Evolutionary conservation across 2,329 filamentous ascomycete species (phyloP).

Genomic region (Apiospora rasikravindrae): DNA sequence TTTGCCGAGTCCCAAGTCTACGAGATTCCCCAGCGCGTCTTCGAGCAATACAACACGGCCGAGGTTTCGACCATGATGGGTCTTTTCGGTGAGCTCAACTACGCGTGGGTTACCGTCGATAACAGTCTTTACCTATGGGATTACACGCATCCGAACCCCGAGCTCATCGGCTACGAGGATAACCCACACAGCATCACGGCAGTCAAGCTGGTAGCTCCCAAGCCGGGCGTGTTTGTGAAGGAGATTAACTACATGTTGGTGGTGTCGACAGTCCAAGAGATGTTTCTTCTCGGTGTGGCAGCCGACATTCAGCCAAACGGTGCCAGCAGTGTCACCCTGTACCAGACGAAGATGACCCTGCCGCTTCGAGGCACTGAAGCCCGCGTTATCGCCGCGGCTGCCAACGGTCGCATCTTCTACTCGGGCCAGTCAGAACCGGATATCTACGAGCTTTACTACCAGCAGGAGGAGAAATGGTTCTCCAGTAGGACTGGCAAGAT

Average conservation of each 20-base stretch:
- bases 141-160: slow-evolving; percentile 89
- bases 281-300: slow-evolving; percentile 85
- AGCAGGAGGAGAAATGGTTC: slow-evolving; percentile 98
- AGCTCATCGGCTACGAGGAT: slow-evolving; percentile 91
- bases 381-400: slow-evolving; percentile 78
- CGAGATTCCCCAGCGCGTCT: slow-evolving; percentile 88
- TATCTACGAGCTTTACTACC: slow-evolving; percentile 92
- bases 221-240: slow-evolving; percentile 83
- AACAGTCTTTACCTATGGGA: slow-evolving; percentile 98
- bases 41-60: slow-evolving; percentile 88
- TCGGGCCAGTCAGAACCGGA: slow-evolving; percentile 81
- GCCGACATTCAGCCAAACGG: slow-evolving; percentile 71
- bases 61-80: slow-evolving; percentile 94
- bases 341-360: slow-evolving; percentile 86
- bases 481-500: slow-evolving; percentile 84
- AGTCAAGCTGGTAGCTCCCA: slow-evolving; percentile 86
- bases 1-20: slow-evolving; percentile 89
- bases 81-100: slow-evolving; percentile 90
- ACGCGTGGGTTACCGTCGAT: slow-evolving; percentile 95
- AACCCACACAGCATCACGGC: slow-evolving; percentile 86
- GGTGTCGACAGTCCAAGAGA: slow-evolving; percentile 83
- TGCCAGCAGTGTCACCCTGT: slow-evolving; percentile 75
- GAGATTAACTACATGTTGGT: slow-evolving; percentile 88
- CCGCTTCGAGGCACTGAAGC: slow-evolving; percentile 79
- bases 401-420: slow-evolving; percentile 92